A percentile compares a stretch with the other conserved stretches of the same genome.
These are phyloP conservation scores for Primulina tabacum DNA, from an alignment of 257 asterid genomes.

Conservation along the genomic window DNA sequence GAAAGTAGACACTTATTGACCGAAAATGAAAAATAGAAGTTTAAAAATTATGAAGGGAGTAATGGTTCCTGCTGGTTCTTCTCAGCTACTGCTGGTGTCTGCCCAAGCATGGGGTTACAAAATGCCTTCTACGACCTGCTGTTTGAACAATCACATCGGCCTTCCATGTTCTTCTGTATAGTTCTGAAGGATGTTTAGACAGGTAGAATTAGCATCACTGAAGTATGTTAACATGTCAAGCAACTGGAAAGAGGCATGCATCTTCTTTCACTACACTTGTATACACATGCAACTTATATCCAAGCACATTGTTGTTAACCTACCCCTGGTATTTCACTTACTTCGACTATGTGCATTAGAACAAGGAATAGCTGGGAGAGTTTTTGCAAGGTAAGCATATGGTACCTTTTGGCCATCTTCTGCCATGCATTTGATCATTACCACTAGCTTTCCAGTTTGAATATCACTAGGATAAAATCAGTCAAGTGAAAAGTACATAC, in stretches of 20 bases:
- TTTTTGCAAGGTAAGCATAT: not conserved
- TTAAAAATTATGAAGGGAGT: not conserved
- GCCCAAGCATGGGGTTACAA: not conserved
- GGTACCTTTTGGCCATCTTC: not conserved
- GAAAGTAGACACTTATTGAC: not conserved
- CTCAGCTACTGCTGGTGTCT: not conserved
- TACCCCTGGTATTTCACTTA: not conserved
- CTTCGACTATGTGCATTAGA: not conserved
- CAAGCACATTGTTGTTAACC: not conserved
- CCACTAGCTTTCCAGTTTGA: conserved; percentile 34
- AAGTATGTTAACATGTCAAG: not conserved
- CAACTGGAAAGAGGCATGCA: not conserved
- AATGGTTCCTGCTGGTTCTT: not conserved
- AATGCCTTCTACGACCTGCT: not conserved
- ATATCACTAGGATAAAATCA: not conserved
- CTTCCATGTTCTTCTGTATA: not conserved
- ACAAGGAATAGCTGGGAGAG: not conserved
- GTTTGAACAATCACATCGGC: not conserved
- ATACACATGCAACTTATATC: not conserved
- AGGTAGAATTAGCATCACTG: not conserved
- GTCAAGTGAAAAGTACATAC: not conserved
- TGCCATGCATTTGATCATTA: not conserved
- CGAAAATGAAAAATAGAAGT: too few relatives aligned
- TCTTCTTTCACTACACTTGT: not conserved
- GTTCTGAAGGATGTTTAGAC: not conserved